Conservation (phyloP, 208 protist species). For the Leishmania mexicana region DNA sequence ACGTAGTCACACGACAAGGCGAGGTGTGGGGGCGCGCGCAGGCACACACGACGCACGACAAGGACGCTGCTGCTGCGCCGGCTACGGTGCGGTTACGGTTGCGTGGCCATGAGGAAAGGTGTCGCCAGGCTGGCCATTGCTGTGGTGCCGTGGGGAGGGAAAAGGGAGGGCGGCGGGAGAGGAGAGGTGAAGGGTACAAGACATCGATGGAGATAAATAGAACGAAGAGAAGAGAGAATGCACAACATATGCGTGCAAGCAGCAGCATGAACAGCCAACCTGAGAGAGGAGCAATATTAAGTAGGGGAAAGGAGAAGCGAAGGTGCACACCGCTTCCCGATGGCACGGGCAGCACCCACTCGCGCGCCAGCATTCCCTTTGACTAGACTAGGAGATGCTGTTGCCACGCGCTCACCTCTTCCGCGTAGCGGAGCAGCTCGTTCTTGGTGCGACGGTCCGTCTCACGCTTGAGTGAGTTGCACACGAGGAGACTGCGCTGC, state of each 20-base stretch:
- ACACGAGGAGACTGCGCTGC: conserved; percentile 69
- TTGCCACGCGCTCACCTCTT: conserved; percentile 80
- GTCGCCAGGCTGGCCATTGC: not conserved
- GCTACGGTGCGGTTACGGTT: no score
- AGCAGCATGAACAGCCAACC: not conserved
- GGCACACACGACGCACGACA: not conserved
- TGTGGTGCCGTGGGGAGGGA: not conserved
- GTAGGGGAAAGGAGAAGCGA: not conserved
- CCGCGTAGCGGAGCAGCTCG: conserved; percentile 74
- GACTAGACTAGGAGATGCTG: conserved; percentile 51
- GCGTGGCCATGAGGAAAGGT: not conserved
- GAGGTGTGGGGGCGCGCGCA: not conserved
- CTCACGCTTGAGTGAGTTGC: conserved; percentile 67
- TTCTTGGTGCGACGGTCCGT: conserved; percentile 43
- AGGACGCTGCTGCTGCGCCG: no score
- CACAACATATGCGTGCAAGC: not conserved
- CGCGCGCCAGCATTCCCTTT: not conserved
- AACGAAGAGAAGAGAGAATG: not conserved
- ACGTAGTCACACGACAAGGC: not conserved
- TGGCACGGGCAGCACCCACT: not conserved
- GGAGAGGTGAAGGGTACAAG: not conserved
- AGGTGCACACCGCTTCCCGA: not conserved
- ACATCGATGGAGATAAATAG: not conserved
- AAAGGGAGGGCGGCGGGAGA: not conserved
- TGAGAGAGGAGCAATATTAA: not conserved